Evolutionary conservation across 1,284 basidiomycete genomes (phyloP).

Genomic region (Tilletiaria anomala): DNA sequence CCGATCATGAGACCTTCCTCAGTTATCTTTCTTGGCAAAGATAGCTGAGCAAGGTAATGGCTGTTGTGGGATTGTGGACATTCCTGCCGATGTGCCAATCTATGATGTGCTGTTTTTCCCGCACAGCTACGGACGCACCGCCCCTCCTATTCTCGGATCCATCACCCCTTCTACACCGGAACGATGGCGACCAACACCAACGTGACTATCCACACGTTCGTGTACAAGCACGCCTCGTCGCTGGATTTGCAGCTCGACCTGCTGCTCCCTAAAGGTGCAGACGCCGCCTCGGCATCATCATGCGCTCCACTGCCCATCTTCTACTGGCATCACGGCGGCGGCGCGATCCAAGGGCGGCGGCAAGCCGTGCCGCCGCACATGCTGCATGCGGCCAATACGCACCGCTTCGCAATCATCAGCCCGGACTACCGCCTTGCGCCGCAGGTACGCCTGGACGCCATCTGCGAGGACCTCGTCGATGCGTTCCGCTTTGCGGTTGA

Average conservation of each 20-base stretch:
- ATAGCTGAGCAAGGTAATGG: too few species aligned
- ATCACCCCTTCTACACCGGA: too few species aligned
- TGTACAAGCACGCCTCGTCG: neutral
- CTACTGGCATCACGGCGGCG: slow-evolving; percentile 18
- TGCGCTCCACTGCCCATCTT: slow-evolving; percentile 12
- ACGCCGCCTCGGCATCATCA: too few species aligned
- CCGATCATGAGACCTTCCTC: too few species aligned
- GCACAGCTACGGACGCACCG: too few species aligned
- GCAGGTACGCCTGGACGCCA: slow-evolving; percentile 13
- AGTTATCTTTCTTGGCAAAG: too few species aligned
- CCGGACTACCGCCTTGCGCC: slow-evolving; percentile 20
- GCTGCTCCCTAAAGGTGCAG: slow-evolving; percentile 8
- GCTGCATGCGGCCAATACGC: slow-evolving; percentile 13
- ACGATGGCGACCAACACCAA: too few species aligned
- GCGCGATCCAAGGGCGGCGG: slow-evolving; percentile 15
- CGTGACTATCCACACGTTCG: neutral
- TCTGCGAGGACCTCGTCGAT: slow-evolving; percentile 15
- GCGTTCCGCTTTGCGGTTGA: slow-evolving; percentile 11
- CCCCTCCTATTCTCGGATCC: too few species aligned
- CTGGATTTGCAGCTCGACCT: slow-evolving; percentile 10
- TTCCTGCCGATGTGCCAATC: too few species aligned
- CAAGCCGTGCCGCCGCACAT: slow-evolving; percentile 13
- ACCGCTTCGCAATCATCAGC: slow-evolving; percentile 12
- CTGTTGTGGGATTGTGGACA: too few species aligned
- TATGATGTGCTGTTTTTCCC: too few species aligned